Base-by-base conservation (phyloP, 2,329 filamentous ascomycete species). In the Colletotrichum sp. region DNA sequence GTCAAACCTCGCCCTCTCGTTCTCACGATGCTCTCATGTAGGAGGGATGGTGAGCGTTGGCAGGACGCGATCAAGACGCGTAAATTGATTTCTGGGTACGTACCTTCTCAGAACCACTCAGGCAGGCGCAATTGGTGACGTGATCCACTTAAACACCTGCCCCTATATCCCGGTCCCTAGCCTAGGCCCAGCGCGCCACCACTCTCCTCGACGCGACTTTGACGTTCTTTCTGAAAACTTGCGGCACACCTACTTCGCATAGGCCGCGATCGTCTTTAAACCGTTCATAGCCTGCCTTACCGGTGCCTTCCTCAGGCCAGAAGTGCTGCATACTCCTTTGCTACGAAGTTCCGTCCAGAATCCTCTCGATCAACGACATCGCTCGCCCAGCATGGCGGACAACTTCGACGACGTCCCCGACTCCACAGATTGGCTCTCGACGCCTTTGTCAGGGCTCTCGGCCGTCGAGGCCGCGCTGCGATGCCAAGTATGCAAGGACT, bases 401-500 rank as follows among this genome's bases (percentile, higher is more conserved):
- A 82, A 86, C 78, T 79, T 83, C 63, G 81, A 83, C 76, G 86
- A 89, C 76, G 86, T 96, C 57, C 86, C 93, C 66, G 95, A 97
- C 85, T 93, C 95, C n/a, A 96, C 95, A 69, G 95, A 98, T 86
- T 98, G 95, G 95, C 88, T 96, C 7, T 81, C 87, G 13, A 98
- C 95, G 14, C 90, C 92, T 3, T 87, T 98, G 2, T 86, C 91
- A 18, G 87, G 87, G 16, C 90, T 98, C 71, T 89, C 92, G 64
- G 87, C 91, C 16, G 91, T 99, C 77, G 97, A 99, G 82, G 93
- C 94, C 76, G 93, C 96, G 4, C 89, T 99, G 24, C 95, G 97
- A 80, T 99, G 97, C 85, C 95, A 99, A 85, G 95, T 99, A 76
- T 99, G 97, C 91, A 99, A 99, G 83, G 98, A 99, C 84, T 98